Evolutionary conservation across 78 protist species (phyloP), one percentile per base, ranked within the genome.

Genomic region (Chrysochromulina tobinii): DNA sequence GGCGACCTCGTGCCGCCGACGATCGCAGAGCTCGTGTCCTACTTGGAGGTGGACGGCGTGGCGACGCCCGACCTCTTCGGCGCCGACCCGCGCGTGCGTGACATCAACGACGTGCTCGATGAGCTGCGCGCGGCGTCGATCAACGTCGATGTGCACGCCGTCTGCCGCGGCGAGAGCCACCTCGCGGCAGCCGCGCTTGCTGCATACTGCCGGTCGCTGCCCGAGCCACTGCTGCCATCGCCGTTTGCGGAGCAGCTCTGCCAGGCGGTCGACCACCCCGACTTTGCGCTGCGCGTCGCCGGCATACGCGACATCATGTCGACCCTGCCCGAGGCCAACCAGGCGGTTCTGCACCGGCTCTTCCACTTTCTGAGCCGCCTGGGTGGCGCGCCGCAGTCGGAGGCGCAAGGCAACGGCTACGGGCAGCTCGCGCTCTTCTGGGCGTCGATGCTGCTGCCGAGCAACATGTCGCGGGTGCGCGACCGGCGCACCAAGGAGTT

Each of bases 281-380:
- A 1, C 27, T 75, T 50, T 12, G 83, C 27, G 25, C 58, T 9
- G 83, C 54, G 83, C 14, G 23, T 75, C 83, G 83, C 83, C 51
- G 12, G 58, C 3, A 57, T 75, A 57, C 69, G 69, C 20, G 64
- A 59, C 64, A 59, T 59, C 64, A 59, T 59, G 23, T 7, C 64
- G 23, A 12, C 7, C 23, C 64, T 59, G 64, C 64, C 64, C 23
- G 64, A 59, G 64, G 64, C 64, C 64, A 59, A 59, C 64, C 23
- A 12, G 23, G 64, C 64, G 64, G 64, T 75, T n/a, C 57, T 75
- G 12, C 83, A 75, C 57, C 83, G 83, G 27, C 83, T 75, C 83
- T 75, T 75, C 83, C 20, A 50, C 83, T 50, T 75, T 2, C 57
- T 75, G 27, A 4, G 25, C 51, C 38, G 4, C 23, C 83, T 75